Base-by-base conservation (phyloP, 768 basidiomycete species). In the Neoboletus magnificus region DNA sequence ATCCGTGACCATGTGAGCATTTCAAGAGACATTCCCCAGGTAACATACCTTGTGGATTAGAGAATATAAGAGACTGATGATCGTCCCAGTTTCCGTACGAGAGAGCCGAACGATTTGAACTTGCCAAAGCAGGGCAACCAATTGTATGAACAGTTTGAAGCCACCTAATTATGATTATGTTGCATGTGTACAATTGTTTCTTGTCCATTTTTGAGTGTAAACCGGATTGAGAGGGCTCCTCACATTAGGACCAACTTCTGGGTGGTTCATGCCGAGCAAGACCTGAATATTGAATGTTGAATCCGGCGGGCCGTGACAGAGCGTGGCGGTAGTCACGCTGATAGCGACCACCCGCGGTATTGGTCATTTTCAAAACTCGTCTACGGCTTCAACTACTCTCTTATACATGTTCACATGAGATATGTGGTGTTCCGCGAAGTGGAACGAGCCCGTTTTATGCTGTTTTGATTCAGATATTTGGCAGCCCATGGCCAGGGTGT, bases 1-100 rank as follows among this genome's bases (percentile, higher is more conserved):
- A 50, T 55, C 66, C 43, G 37, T 54, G 61, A 66, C 58, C n/a
- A 13, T 68, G 50, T 66, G 43, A 58, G 40, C 5, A 5, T 20
- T 12, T 18, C 4, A 29, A 20, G 25, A 36, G 8, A 5, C 18
- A 6, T 45, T 15, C 3, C 29, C 4, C 41, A 58, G 33, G 52
- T 63, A 52, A 52, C 5, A 6, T n/a, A 39, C 5, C 36, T 4
- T 2, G 11, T 11, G 12, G 9, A 40, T 35, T n/a, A 18, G 15
- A 43, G 9, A 15, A 41, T 18, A 22, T 9, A 5, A 3, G 7
- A 8, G 22, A 23, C 39, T 53, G 3, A 54, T 10, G 12, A 12
- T 27, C 15, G 35, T 16, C 22, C 27, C 18, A 40, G 48, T 4
- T 29, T 23, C 5, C 13, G 13, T 25, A 29, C 9, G 16, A 23